phyloP scores from a whole-genome alignment of 805 yeast species.

The Clavispora santaluciae region DNA sequence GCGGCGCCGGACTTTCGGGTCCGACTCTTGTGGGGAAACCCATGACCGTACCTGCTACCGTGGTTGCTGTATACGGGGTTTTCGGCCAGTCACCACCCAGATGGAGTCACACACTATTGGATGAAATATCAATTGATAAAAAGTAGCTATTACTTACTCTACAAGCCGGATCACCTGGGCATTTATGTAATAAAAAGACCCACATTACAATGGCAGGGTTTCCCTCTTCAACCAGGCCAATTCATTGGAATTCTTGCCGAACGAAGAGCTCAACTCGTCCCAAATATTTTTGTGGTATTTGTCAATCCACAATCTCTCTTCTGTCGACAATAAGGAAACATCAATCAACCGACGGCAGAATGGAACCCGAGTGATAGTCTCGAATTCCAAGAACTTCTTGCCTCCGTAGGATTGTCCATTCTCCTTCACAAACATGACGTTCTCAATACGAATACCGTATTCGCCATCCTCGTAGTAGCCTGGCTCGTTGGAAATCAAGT shows the following conservation, averaged over 20 bases:
- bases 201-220: conserved; percentile 24
- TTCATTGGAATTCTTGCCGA: conserved; percentile 34
- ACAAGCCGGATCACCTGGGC: too few relatives aligned
- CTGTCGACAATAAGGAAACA: conserved; percentile 44
- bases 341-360: conserved; percentile 76
- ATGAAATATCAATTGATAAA: too few relatives aligned
- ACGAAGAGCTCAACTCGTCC: conserved; percentile 39
- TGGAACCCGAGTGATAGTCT: conserved; percentile 82
- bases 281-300: conserved; percentile 57
- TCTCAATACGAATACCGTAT: conserved; percentile 55
- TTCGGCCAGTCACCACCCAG: too few relatives aligned
- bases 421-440: conserved; percentile 44
- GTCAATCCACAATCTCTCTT: conserved; percentile 69
- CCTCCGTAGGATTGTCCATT: conserved; percentile 46
- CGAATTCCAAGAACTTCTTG: conserved; percentile 60
- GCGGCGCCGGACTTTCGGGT: conserved; percentile 2
- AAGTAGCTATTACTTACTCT: too few relatives aligned
- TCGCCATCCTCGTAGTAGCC: conserved; percentile 58
- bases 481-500: conserved; percentile 56
- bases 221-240: conserved; percentile 50
- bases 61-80: too few relatives aligned
- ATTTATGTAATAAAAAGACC: too few relatives aligned
- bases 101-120: too few relatives aligned
- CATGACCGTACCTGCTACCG: neutral
- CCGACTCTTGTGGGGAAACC: conserved; percentile 1